Base-by-base conservation (phyloP, 2,329 filamentous ascomycete genomes). In the Sporothrix pseudoabietina region DNA sequence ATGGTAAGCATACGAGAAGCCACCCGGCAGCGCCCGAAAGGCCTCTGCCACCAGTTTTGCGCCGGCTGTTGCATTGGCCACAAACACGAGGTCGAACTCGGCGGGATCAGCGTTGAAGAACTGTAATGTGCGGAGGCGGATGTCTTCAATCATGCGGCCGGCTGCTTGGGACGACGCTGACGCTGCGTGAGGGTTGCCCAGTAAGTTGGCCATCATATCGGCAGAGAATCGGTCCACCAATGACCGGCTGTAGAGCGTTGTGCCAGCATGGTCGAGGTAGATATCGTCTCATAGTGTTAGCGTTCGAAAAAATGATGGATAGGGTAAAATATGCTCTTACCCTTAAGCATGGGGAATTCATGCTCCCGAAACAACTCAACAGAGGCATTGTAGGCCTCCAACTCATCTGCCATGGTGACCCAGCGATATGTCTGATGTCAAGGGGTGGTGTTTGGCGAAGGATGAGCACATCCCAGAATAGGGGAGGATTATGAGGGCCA, bases 261-360 rank as follows among this genome's bases (percentile, higher is more conserved):
- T 93, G n/a, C 94, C 95, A 0, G 94, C 94, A 91, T 98, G 94
- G 78, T 98, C 95, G 73, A 98, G 90, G 80, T 98, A 98, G 65
- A 90, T 86, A 10, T 89, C 89, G 71, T 87, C 93, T 95, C 72
- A 12, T 19, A 74, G 65, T 75, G 75, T 76, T 66, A 76, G 71
- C 22, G 65, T 65, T 49, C 10, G 30, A 68, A 32, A 41, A 22
- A 2, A 78, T 72, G n/a, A 70, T 8, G 26, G 30, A 39, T 19
- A 16, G 14, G 68, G 22, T 57, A 65, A 14, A 68, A 16, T 68
- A 74, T n/a, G 3, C 0, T 39, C 30, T 39, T 12, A 91, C 91
- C 90, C 82, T 87, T 83, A 59, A 93, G 84, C 89, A 92, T 91
- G 35, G 91, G 91, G 80, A 89, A 93, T 77, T 93, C 90, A 47